phyloP scores from a whole-genome alignment of 2,329 filamentous ascomycete genomes.

The Fusarium keratoplasticum region DNA sequence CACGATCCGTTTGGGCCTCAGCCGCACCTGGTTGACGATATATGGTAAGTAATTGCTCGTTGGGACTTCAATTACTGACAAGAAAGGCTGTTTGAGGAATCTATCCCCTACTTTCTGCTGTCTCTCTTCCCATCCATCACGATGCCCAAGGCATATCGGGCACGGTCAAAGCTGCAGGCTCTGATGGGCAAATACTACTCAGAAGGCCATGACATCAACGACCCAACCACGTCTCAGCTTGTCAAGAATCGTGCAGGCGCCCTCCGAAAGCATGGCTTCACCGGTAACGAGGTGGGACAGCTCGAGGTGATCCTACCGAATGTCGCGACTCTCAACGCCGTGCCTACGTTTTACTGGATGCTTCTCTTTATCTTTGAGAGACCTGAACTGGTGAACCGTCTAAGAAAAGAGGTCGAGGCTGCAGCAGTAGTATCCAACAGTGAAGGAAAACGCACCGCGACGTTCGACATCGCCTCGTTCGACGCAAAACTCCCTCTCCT shows the following conservation, averaged over 20 bases:
- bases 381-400: slow-evolving; percentile 35
- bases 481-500: slow-evolving; percentile 56
- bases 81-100: slow-evolving; percentile 38
- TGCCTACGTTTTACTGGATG: slow-evolving; percentile 54
- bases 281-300: slow-evolving; percentile 41
- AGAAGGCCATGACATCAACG: slow-evolving; percentile 40
- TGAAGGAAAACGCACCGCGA: slow-evolving; percentile 13
- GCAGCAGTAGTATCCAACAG: neutral
- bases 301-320: slow-evolving; percentile 47
- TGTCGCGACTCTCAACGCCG: slow-evolving; percentile 49
- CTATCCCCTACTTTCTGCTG: slow-evolving; percentile 44
- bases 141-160: slow-evolving; percentile 46
- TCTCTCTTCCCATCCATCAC: slow-evolving; percentile 46
- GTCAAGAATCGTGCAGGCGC: slow-evolving; percentile 45
- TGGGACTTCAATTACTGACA: neutral
- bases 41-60: slow-evolving; percentile 29
- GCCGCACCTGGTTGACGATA: slow-evolving; percentile 24
- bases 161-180: slow-evolving; percentile 41
- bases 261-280: slow-evolving; percentile 46
- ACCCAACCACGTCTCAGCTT: slow-evolving; percentile 42
- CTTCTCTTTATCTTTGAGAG: slow-evolving; percentile 45
- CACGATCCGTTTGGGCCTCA: slow-evolving; percentile 54
- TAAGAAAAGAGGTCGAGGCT: slow-evolving; percentile 35
- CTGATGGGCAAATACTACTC: slow-evolving; percentile 49
- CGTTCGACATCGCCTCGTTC: slow-evolving; percentile 53